phyloP scores from a whole-genome alignment of 441 rosid genomes.

The Populus hybrid region DNA sequence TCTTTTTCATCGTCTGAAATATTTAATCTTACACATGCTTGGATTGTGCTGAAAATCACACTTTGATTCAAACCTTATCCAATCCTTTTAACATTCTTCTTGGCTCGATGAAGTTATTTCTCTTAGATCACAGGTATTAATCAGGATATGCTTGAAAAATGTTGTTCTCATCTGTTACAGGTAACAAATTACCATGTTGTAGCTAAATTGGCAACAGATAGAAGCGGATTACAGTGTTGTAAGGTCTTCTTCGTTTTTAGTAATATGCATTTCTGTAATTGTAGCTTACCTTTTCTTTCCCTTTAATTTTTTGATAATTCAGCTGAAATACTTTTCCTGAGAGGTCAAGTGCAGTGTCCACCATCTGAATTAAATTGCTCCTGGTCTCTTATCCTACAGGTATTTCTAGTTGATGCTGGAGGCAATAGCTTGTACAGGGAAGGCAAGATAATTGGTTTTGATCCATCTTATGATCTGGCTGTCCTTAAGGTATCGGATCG shows the following conservation, averaged over 20 bases:
- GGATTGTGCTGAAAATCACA: not conserved
- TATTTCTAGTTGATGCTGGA: constrained; percentile 54
- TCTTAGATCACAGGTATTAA: no score
- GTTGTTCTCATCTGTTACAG: constrained; percentile 33
- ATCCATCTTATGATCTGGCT: constrained; percentile 83
- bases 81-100: not conserved
- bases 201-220: constrained; percentile 72
- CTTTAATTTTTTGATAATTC: no score
- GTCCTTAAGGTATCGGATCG: constrained; percentile 56
- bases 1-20: not conserved
- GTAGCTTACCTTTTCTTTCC: no score
- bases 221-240: constrained; percentile 67
- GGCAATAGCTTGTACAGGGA: constrained; percentile 47
- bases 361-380: not conserved
- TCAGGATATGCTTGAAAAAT: not conserved
- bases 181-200: constrained; percentile 89
- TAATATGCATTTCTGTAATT: not conserved
- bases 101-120: not conserved
- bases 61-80: not conserved
- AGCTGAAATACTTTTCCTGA: not conserved
- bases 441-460: constrained; percentile 43
- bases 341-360: not conserved
- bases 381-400: constrained; percentile 32
- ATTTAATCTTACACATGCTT: not conserved
- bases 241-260: constrained; percentile 42